phyloP scores from a whole-genome alignment of 2,329 filamentous ascomycete genomes.

The Aspergillus sojae region DNA sequence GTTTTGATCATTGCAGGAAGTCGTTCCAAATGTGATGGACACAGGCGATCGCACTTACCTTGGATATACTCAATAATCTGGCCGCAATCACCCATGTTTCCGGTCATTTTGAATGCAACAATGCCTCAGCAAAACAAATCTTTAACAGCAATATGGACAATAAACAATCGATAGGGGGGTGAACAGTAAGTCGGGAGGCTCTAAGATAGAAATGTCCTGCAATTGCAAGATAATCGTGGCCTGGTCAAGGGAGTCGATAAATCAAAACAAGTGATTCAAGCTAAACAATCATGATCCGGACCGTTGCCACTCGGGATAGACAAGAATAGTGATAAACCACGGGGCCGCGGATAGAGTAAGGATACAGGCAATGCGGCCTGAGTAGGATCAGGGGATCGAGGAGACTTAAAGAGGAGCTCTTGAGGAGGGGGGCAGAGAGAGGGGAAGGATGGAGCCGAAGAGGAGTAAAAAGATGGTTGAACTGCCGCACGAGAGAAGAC shows the following conservation, averaged over 20 bases:
- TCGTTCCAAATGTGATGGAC: neutral
- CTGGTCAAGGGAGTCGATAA: constrained; percentile 12
- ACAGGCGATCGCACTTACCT: constrained; percentile 60
- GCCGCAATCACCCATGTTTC: constrained; percentile 67
- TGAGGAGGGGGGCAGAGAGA: neutral
- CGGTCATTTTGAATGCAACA: constrained; percentile 46
- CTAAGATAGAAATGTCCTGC: constrained; percentile 2
- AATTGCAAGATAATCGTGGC: constrained; percentile 19
- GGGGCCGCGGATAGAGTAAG: constrained; percentile 22
- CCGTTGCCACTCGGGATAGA: constrained; percentile 15
- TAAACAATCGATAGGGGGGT: constrained; percentile 13
- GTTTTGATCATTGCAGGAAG: constrained; percentile 17
- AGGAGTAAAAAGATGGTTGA: constrained; percentile 14
- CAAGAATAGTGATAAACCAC: constrained; percentile 13
- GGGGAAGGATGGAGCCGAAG: constrained; percentile 18
- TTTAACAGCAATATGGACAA: constrained; percentile 11
- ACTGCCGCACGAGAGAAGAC: constrained; percentile 23
- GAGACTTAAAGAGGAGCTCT: neutral
- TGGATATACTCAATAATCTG: constrained; percentile 96
- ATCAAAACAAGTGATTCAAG: constrained; percentile 14
- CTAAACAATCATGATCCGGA: constrained; percentile 35
- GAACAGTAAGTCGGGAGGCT: constrained; percentile 3
- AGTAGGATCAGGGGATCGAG: neutral
- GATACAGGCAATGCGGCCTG: constrained; percentile 22
- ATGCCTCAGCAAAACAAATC: constrained; percentile 17